Base-by-base conservation (phyloP, 179 eudicot genomes). In the Pouteria campechiana region DNA sequence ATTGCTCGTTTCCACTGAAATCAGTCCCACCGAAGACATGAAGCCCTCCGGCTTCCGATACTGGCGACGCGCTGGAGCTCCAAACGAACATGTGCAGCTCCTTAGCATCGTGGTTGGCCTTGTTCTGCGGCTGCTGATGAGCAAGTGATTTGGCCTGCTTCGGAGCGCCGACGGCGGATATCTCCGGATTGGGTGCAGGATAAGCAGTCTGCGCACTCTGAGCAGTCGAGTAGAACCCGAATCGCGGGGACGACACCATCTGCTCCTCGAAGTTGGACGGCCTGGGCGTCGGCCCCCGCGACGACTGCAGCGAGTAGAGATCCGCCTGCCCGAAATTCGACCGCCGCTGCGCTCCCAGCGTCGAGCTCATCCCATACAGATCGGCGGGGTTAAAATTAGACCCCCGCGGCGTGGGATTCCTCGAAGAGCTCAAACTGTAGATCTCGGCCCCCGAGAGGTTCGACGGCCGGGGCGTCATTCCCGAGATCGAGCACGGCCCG, bases 1-100 rank as follows among this genome's bases (percentile, higher is more conserved):
- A 80, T 50, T 77, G 92, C 52, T 80, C 92, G n/a, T 72, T 50
- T 2, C 67, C 61, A 6, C 72, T 78, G 25, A 66, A 75, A 14
- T 83, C 87, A 8, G 56, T 48, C 17, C 79, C 63, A 9, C 88
- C 94, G 17, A 77, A 79, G 6, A 78, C 97, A 47, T 89, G 97
- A 33, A 89, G 70, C 40, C 89, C 95, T 42, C 83, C 81, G 6
- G 66, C 95, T 31, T 89, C 97, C 0, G 95, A 85, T 19, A 79
- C 97, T 7, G 95, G 97, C 2, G 97, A 89, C 0, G 89, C 93
- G 56, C 95, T 89, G 0, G 95, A 76, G 60, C 97, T 89, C 97
- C 97, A 89, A 21, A 89, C 97, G 25, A 89, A 89, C 97, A 85
- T 89, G 49, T 89, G 97, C 2, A 89, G 81, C 72, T 89, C 97